phyloP scores from a whole-genome alignment of 2,329 filamentous ascomycete species.

The Aureobasidium melanogenum region DNA sequence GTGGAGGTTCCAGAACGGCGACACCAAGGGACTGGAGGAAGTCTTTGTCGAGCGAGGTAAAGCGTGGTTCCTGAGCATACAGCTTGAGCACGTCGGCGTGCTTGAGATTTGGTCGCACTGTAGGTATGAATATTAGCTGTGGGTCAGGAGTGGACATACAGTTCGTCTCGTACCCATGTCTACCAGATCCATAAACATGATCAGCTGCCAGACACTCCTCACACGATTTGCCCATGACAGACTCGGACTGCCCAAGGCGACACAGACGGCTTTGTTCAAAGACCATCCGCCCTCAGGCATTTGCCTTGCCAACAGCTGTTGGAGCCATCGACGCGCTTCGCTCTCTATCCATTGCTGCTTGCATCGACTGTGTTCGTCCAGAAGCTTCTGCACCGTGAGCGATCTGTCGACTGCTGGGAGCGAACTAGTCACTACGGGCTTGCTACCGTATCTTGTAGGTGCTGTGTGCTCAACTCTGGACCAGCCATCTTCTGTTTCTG shows the following conservation, averaged over 20 bases:
- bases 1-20: constrained; percentile 14
- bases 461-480: constrained; percentile 1
- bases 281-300: constrained; percentile 18
- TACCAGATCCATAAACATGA: constrained; percentile 23
- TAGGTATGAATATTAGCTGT: neutral
- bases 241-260: constrained; percentile 25
- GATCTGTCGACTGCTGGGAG: constrained; percentile 6
- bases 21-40: constrained; percentile 20
- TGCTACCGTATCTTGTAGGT: neutral
- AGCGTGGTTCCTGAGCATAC: constrained; percentile 23
- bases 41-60: constrained; percentile 20
- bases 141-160: neutral
- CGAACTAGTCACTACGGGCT: neutral
- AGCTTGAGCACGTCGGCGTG: constrained; percentile 12
- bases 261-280: constrained; percentile 22
- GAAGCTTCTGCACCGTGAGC: constrained; percentile 11
- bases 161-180: constrained; percentile 2
- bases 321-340: neutral
- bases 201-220: constrained; percentile 25
- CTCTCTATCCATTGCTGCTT: constrained; percentile 1
- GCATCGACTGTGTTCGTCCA: constrained; percentile 3
- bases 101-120: neutral
- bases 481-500: constrained; percentile 12
- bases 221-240: constrained; percentile 21
- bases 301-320: neutral